Evolutionary conservation across 73 alveolate species (phyloP), one percentile per base, ranked within the genome.

Genomic region (Uronychia setigera): DNA sequence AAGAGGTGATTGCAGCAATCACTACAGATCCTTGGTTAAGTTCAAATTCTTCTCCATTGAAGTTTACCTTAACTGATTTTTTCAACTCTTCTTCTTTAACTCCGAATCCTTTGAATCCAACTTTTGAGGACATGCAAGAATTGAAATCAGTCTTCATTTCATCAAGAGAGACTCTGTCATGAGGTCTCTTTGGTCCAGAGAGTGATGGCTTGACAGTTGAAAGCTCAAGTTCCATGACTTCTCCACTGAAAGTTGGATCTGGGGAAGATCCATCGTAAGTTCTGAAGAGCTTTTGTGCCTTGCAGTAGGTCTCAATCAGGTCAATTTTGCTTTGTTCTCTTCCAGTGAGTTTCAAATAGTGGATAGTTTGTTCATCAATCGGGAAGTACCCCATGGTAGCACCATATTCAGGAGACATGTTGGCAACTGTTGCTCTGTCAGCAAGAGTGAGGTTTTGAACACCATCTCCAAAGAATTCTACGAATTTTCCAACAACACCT

Each of bases 331-430:
- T 90, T 27, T 82, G 67, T 31, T 94, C 91, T 90, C 98, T 94
- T 26, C 99, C 98, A 27, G 99, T 92, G 58, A 78, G 78, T 76
- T 87, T 94, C 80, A 96, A 85, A 67, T 88, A 96, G 74, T 94
- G 95, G 76, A 96, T 83, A 31, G 99, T 92, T 80, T 94, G 83
- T 0, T 82, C 94, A 87, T 96, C 99, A 35, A 94, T 91, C 25
- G 99, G 98, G 98, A 96, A 96, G 88, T 90, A 96, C 29, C 99
- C 99, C 96, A 95, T 90, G 33, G 98, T 96, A 30, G 99, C 99
- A 57, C 99, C 99, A 79, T 96, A 96, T 95, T 96, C 99, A 35
- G 98, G 98, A 32, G 99, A 93, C 98, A 96, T 92, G 91, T 94
- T 96, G 31, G 95, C 95, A 59, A 95, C 86, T 29, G 99, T 94